Evolutionary conservation across 1,284 basidiomycete species (phyloP).

Genomic region (Vanrija sp.): DNA sequence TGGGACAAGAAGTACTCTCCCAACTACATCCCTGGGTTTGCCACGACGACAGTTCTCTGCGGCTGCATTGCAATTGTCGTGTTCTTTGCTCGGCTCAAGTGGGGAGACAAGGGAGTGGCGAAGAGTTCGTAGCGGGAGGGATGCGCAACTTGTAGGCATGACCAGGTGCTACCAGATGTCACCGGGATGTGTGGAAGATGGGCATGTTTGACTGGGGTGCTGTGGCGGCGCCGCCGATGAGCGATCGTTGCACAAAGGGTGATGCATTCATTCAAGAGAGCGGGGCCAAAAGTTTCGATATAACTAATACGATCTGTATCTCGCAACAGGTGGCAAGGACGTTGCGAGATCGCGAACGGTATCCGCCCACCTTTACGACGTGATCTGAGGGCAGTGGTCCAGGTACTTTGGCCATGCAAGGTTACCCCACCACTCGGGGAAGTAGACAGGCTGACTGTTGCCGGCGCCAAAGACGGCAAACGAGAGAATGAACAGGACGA

Average conservation of each 20-base stretch:
- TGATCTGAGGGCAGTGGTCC: slow-evolving; percentile 18
- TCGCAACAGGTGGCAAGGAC: too few relatives aligned
- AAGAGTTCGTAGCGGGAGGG: slow-evolving; percentile 1
- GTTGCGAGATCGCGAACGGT: too few relatives aligned
- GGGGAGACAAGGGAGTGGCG: slow-evolving; percentile 25
- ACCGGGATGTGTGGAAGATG: too few relatives aligned
- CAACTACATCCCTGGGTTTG: slow-evolving; percentile 16
- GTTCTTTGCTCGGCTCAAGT: slow-evolving; percentile 23
- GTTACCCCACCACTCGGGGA: slow-evolving; percentile 32
- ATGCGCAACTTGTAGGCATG: too few relatives aligned
- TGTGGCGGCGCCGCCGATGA: too few relatives aligned
- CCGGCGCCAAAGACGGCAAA: slow-evolving; percentile 34
- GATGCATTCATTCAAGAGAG: too few relatives aligned
- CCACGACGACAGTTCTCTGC: slow-evolving; percentile 31
- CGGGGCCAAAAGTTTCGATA: too few relatives aligned
- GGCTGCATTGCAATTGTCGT: slow-evolving; percentile 21
- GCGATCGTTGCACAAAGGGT: too few relatives aligned
- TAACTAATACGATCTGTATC: too few relatives aligned
- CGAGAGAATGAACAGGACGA: slow-evolving; percentile 50
- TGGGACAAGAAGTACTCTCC: slow-evolving; percentile 18
- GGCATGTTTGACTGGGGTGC: too few relatives aligned
- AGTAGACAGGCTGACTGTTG: slow-evolving; percentile 9
- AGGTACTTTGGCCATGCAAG: slow-evolving; percentile 5
- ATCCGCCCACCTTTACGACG: too few relatives aligned
- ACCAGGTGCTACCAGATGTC: too few relatives aligned